Conservation (phyloP, 257 asterid species). For the Nicotiana obtusifolia region DNA sequence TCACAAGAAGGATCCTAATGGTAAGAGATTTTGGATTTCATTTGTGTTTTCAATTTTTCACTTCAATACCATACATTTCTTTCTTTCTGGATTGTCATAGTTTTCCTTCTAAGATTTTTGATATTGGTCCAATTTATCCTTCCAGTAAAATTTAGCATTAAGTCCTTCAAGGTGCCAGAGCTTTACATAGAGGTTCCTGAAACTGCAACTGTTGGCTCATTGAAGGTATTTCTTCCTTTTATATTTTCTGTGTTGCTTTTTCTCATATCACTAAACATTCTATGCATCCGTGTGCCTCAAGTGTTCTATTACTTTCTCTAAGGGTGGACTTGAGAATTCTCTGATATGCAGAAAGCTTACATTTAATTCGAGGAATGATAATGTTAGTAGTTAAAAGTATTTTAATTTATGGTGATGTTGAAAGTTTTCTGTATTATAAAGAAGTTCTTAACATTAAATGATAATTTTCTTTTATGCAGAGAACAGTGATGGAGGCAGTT, state of each 20-base stretch:
- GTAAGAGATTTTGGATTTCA: conserved; percentile 25
- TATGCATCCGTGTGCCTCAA: too few species aligned
- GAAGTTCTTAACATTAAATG: not conserved
- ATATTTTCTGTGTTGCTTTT: too few species aligned
- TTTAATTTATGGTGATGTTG: not conserved
- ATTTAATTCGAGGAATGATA: not conserved
- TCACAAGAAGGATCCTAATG: conserved; percentile 51
- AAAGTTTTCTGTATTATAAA: not conserved
- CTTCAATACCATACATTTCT: not conserved
- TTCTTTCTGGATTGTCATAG: not conserved
- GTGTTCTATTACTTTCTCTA: too few species aligned
- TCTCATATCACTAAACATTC: too few species aligned
- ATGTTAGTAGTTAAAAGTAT: not conserved
- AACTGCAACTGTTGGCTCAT: conserved; percentile 79
- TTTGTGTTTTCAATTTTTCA: not conserved
- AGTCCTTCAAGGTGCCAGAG: conserved; percentile 96
- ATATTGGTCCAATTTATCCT: not conserved
- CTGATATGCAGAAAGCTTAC: conserved; percentile 1
- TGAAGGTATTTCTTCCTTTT: conserved; percentile 47
- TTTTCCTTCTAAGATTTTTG: not conserved
- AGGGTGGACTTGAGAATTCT: not conserved
- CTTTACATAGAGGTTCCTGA: conserved; percentile 94
- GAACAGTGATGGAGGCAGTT: conserved; percentile 75
- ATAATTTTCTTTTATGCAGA: conserved; percentile 28
- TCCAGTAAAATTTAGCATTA: conserved; percentile 83